Evolutionary conservation across 305 asterid genomes (phyloP), one percentile per base, ranked within the genome.

Genomic region (Rubia peregrina): DNA sequence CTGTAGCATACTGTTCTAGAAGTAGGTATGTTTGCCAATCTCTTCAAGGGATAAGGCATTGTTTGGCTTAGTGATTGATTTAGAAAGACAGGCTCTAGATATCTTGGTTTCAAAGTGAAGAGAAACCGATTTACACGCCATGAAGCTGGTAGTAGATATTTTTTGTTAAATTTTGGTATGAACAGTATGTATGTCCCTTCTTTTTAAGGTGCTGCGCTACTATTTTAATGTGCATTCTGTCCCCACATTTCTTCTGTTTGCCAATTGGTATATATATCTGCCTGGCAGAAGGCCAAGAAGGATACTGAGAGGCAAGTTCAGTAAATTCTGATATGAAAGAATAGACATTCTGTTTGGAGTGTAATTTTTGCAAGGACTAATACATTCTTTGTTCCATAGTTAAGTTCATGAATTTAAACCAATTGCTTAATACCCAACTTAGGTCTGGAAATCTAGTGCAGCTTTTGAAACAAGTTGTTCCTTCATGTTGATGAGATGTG

Each of bases 1-100:
- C n/a, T 66, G 67, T 55, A 30, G 22, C 64, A 22, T 55, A 57
- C 68, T 73, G 44, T 73, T 68, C 19, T 51, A 67, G 7, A 13
- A 36, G 7, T 5, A 66, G 61, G 55, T 56, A 55, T 55, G 60
- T 5, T 24, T 43, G 38, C 11, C 57, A 19, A 44, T 22, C 0
- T 4, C 19, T 6, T 51, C 57, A 51, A 51, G 9, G 57, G 6
- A 17, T 51, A 17, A 51, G 57, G 57, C 57, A 17, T 51, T 51
- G 22, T 16, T 51, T 51, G 57, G 22, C 10, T 51, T 6, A 10
- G 53, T 12, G 53, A 46, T 7, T n/a, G 10, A 51, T 51, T 51
- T 51, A 17, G 55, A 17, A 51, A 51, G 24, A 51, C 24, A 51
- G n/a, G 59, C 22, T 51, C 59, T 51, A 51, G 22, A 6, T 51